Evolutionary conservation across 169 alveolate genomes (phyloP).

Genomic region (Theileria sp.): DNA sequence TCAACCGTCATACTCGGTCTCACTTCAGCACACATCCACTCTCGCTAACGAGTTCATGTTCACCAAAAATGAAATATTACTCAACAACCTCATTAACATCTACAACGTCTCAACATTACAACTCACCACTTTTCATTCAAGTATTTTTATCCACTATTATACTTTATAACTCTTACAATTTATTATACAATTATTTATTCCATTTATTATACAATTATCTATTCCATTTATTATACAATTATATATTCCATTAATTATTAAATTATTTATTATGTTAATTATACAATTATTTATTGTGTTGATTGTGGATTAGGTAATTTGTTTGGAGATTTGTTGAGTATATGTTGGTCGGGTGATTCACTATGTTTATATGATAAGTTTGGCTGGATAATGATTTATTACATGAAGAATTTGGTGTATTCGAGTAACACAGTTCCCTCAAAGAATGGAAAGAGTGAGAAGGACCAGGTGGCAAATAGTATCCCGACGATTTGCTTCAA

Average conservation of each 20-base stretch:
- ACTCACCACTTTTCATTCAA: conserved; percentile 9
- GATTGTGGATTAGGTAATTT: conserved; percentile 37
- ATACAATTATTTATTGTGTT: neutral
- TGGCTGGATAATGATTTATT: conserved; percentile 55
- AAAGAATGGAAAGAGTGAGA: neutral
- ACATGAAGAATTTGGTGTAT: conserved; percentile 41
- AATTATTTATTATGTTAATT: neutral
- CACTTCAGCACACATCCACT: conserved; percentile 47
- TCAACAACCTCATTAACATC: conserved; percentile 4
- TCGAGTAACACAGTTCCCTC: conserved; percentile 6
- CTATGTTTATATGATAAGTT: conserved; percentile 38
- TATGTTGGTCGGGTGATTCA: conserved; percentile 55
- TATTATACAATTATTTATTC: neutral
- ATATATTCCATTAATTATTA: neutral
- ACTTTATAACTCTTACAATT: no score
- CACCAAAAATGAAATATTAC: conserved; percentile 10
- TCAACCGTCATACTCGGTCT: conserved; percentile 45
- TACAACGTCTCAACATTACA: conserved; percentile 9
- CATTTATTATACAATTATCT: neutral
- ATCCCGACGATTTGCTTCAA: conserved; percentile 48
- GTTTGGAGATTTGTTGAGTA: conserved; percentile 50
- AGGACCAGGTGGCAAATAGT: conserved; percentile 1
- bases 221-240: neutral
- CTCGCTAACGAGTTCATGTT: conserved; percentile 18
- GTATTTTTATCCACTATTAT: neutral